Evolutionary conservation across 208 protist genomes (phyloP).

Genomic region (Sergeia podlipaevii): DNA sequence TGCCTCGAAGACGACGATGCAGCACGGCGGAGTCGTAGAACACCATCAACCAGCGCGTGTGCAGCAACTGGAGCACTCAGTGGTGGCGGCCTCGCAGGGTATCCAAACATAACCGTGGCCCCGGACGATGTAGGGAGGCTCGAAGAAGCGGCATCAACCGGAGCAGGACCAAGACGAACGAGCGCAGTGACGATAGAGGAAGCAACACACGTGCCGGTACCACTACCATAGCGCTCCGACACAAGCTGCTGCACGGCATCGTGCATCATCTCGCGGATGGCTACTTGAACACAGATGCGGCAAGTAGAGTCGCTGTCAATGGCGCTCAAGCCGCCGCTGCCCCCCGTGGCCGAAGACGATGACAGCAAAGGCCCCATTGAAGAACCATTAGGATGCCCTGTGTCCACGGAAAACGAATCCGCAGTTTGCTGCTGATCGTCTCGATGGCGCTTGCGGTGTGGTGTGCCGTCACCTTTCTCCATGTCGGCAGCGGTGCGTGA

Average conservation of each 20-base stretch:
- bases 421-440: not conserved
- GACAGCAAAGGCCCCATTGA: not conserved
- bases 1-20: no score
- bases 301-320: constrained; percentile 22
- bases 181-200: no score
- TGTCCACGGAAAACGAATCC: not conserved
- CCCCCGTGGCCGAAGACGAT: not conserved
- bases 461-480: not conserved
- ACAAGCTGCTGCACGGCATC: constrained; percentile 23
- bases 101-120: no score
- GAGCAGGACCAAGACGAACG: not conserved
- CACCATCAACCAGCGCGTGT: no score
- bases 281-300: constrained; percentile 23
- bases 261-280: constrained; percentile 24
- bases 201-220: not conserved
- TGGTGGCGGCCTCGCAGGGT: no score
- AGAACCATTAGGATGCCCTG: not conserved
- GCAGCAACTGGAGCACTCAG: no score
- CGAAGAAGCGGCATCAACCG: no score
- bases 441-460: not conserved
- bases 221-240: constrained; percentile 19
- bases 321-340: not conserved
- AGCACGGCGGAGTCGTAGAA: no score
- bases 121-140: no score
- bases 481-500: no score